Base-by-base conservation (phyloP, 441 rosid genomes). In the Croton laevigatus region DNA sequence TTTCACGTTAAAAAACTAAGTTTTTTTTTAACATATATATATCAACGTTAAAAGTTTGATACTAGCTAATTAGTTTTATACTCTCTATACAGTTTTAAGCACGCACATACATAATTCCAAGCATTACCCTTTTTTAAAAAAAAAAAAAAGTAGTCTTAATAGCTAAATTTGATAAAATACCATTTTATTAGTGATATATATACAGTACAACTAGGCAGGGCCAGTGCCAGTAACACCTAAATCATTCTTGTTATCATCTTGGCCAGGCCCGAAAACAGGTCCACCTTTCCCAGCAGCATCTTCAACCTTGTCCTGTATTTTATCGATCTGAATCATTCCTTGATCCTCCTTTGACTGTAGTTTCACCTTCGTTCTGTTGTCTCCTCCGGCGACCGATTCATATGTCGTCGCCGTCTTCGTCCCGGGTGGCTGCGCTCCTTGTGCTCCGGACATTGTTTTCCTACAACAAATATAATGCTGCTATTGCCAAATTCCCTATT, bases 371-470 rank as follows among this genome's bases (percentile, higher is more conserved):
- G 83, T 83, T 71, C 48, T 72, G 59, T 85, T 79, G 73, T 81
- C 75, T 54, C 80, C 84, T 52, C 72, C 81, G 20, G 51, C 73
- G 40, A 81, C 83, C 27, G 82, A 83, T 71, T 75, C 83, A 65
- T 83, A 79, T 7, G 77, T 71, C 23, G 87, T 87, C 16, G 83
- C 82, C 46, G 86, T 83, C 78, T 8, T 76, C 22, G 84, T 76
- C 16, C 82, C 87, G 68, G 74, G 78, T 10, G 84, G 91, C 69
- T 76, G 80, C 27, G 91, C 88, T 68, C 87, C 91, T 59, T 84
- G 88, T 45, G 85, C 83, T 37, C 87, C 91, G 17, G 84, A 85
- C 89, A 85, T 85, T 45, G 19, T 5, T 10, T 10, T 11, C 23
- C 32, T 54, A 4, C 11, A 5, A 7, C 6, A 14, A 16, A 0